Evolutionary conservation across 2,329 filamentous ascomycete species (phyloP), one percentile per base, ranked within the genome.

Genomic region (Pyricularia sp.): DNA sequence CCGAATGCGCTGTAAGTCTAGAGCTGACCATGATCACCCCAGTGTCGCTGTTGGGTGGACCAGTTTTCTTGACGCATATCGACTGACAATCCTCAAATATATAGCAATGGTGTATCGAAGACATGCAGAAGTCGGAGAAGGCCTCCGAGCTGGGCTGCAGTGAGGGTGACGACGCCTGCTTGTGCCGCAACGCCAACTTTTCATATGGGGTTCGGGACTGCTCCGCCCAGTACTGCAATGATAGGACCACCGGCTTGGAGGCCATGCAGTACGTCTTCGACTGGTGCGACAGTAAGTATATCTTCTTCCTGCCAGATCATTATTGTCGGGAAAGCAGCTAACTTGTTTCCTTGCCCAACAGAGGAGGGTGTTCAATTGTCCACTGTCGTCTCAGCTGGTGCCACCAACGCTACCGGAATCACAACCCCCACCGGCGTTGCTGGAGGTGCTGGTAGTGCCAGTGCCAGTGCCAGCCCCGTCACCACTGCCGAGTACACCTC

Each of bases 1-100:
- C 81, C 40, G 65, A 71, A 22, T 86, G 83, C 70, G 82, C 78
- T 73, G 83, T 85, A 81, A 78, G 82, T 78, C 7, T 60, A 44
- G 7, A 49, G 24, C 7, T 13, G 4, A 31, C 44, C 12, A 24
- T 66, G 19, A 65, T 55, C 33, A n/a, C 30, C 1, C 28, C 33
- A 22, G 31, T n/a, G 60, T 22, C 40, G 26, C 40, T 4, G 40
- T 44, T 19, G 5, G 5, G 5, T 44, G 16, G 16, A 13, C 40
- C 5, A 44, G 40, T 44, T 65, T 61, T 1, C 3, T 60, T 26
- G n/a, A 40, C 8, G 19, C 22, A 24, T 19, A 12, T 35, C 33
- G 1, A 31, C 62, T 63, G 22, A 63, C 49, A 22, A 5, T 10
- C 13, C 19, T 59, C 28, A 10, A 30, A 22, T 31, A 9, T 40